These are phyloP conservation scores for Hansfordia pulvinata DNA, from an alignment of 2,329 filamentous ascomycete genomes.

Conservation along the genomic window DNA sequence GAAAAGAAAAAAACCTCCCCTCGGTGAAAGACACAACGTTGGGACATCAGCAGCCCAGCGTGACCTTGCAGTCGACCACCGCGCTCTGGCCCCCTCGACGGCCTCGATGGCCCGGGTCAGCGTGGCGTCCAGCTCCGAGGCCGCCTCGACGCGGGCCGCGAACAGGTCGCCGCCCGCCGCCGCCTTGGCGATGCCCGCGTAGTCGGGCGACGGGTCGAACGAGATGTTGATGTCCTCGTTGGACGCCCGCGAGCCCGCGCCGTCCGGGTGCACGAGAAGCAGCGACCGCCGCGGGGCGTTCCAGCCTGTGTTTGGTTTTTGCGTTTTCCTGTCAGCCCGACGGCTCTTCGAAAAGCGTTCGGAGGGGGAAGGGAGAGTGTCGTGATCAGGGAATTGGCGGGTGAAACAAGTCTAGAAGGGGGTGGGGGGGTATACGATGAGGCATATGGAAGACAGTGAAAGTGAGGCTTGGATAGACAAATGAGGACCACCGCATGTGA, in stretches of 20 bases:
- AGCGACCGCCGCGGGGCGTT: constrained; percentile 44
- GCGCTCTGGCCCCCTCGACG: constrained; percentile 36
- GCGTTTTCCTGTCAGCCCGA: constrained; percentile 5
- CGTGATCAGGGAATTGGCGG: neutral
- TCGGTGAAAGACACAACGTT: too few relatives aligned
- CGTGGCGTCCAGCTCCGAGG: constrained; percentile 29
- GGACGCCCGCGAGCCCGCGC: constrained; percentile 36
- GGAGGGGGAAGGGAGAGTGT: neutral
- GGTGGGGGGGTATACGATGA: neutral
- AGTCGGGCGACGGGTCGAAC: constrained; percentile 44
- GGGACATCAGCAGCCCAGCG: constrained; percentile 29
- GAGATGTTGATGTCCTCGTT: constrained; percentile 51
- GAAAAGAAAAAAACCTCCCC: too few relatives aligned
- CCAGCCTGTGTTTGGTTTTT: constrained; percentile 30
- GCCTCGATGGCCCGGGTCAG: constrained; percentile 34
- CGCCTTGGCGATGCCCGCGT: constrained; percentile 45
- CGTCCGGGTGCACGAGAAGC: constrained; percentile 43
- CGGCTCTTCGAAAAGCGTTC: too few relatives aligned
- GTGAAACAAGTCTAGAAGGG: neutral
- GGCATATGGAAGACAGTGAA: neutral
- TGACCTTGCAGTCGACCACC: constrained; percentile 40
- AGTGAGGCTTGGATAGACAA: neutral
- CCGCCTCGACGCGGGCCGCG: constrained; percentile 31
- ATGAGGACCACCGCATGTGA: too few relatives aligned
- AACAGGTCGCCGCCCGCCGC: constrained; percentile 40